phyloP scores from a whole-genome alignment of 495 filamentous ascomycete species.

The Hypoxylon cercidicola region DNA sequence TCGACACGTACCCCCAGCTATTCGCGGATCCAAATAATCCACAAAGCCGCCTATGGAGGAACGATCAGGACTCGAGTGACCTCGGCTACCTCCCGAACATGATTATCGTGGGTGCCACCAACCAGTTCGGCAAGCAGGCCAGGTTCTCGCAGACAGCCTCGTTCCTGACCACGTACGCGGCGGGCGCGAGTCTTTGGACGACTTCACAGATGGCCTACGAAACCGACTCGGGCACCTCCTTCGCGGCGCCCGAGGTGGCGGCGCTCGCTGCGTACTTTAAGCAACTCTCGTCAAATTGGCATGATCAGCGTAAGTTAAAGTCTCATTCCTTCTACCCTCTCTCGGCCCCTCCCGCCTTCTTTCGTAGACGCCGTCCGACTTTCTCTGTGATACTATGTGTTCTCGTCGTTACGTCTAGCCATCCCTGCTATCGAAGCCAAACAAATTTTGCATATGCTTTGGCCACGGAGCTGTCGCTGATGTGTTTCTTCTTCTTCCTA shows the following conservation, averaged over 20 bases:
- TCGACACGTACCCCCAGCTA: conserved; percentile 9
- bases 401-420: too few species aligned
- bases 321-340: too few species aligned
- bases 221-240: not conserved
- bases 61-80: not conserved
- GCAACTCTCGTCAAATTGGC: not conserved
- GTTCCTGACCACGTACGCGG: conserved; percentile 2
- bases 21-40: conserved; percentile 2
- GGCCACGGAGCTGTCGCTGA: too few species aligned
- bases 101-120: conserved; percentile 6
- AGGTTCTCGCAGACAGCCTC: not conserved
- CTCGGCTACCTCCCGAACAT: conserved; percentile 12
- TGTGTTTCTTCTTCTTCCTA: too few species aligned
- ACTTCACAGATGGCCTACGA: not conserved
- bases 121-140: not conserved
- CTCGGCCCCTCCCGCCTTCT: too few species aligned
- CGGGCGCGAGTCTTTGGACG: not conserved
- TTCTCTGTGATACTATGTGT: too few species aligned
- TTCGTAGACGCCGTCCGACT: too few species aligned
- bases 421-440: too few species aligned
- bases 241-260: conserved; percentile 11
- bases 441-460: too few species aligned
- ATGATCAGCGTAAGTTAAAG: conserved; percentile 1
- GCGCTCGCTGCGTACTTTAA: conserved; percentile 10
- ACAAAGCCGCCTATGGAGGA: not conserved